These are phyloP conservation scores for Naegleria lovaniensis DNA, from an alignment of 208 protist genomes.

Conservation along the genomic window DNA sequence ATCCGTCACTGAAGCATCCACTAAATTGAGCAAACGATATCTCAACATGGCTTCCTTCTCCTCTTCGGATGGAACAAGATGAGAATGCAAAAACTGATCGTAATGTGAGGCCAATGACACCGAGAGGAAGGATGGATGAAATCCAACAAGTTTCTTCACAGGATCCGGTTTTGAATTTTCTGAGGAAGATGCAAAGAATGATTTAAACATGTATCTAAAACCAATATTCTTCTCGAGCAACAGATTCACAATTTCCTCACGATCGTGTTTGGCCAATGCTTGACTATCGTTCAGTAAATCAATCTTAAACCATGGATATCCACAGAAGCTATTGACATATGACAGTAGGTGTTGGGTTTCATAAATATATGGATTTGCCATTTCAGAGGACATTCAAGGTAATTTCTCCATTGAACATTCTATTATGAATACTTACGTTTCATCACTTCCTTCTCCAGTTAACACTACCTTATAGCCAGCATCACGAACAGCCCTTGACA, in stretches of 20 bases:
- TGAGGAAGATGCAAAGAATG: not conserved
- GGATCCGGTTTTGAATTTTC: not conserved
- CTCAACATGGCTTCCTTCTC: not conserved
- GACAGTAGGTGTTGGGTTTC: too few relatives aligned
- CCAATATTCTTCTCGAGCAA: not conserved
- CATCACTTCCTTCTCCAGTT: conserved; percentile 64
- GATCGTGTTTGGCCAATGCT: conserved; percentile 42
- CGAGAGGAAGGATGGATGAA: too few relatives aligned
- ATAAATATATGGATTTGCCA: too few relatives aligned
- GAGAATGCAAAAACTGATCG: too few relatives aligned
- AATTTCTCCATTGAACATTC: too few relatives aligned
- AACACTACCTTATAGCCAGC: not conserved
- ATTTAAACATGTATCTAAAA: not conserved
- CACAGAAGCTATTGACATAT: too few relatives aligned
- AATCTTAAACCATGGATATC: not conserved
- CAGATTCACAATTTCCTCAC: conserved; percentile 64
- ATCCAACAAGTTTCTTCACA: not conserved
- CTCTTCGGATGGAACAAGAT: not conserved
- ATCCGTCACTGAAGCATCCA: conserved; percentile 43
- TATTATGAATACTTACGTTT: conserved; percentile 64
- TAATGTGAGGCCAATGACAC: too few relatives aligned
- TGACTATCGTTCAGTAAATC: not conserved
- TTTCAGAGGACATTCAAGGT: too few relatives aligned
- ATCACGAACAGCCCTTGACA: not conserved
- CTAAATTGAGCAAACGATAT: not conserved